Conservation (phyloP, 768 basidiomycete species). For the Leucocoprinus leucothites region DNA sequence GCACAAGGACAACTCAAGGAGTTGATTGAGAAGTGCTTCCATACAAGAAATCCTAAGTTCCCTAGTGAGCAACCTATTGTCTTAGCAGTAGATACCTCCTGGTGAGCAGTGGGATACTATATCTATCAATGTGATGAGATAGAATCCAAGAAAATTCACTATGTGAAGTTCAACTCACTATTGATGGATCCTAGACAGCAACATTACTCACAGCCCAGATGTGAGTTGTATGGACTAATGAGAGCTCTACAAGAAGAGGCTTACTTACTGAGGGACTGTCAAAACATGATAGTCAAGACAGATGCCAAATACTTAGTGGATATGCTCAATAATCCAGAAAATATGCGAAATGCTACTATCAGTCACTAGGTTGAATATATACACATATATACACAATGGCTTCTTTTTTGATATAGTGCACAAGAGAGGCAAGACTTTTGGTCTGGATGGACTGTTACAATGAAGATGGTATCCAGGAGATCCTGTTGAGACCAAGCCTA, state of each 20-base stretch:
- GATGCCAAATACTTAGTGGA: conserved; percentile 29
- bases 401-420: conserved; percentile 31
- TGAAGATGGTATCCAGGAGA: conserved; percentile 24
- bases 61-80: conserved; percentile 3
- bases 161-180: conserved; percentile 34
- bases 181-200: conserved; percentile 30
- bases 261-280: conserved; percentile 10
- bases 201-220: conserved; percentile 14
- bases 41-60: background rate
- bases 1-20: background rate
- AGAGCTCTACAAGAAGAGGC: conserved; percentile 15
- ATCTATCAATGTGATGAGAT: conserved; percentile 29
- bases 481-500: too few species aligned
- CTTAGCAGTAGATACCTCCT: conserved; percentile 1
- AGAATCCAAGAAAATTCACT: conserved; percentile 20
- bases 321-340: conserved; percentile 28
- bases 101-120: conserved; percentile 32
- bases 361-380: conserved; percentile 29
- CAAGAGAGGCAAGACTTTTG: conserved; percentile 22
- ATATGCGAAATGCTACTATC: conserved; percentile 25
- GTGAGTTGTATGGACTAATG: conserved; percentile 22
- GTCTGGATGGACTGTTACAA: conserved; percentile 25
- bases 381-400: too few species aligned
- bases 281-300: conserved; percentile 20
- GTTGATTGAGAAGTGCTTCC: background rate